phyloP scores from a whole-genome alignment of 2,329 filamentous ascomycete species.

The Ophidiomyces ophidiicola region DNA sequence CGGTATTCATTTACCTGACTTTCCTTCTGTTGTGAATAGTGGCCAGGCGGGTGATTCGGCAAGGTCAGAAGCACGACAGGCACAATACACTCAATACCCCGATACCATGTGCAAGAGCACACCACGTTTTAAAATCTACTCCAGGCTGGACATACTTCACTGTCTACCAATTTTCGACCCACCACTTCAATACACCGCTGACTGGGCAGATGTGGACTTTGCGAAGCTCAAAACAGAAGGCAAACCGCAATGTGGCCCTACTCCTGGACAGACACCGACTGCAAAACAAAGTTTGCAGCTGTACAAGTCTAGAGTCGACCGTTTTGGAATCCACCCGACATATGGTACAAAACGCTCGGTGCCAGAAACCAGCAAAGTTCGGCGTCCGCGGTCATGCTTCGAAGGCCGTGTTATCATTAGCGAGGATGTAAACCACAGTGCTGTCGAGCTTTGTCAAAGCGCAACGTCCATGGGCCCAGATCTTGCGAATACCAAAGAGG shows the following conservation, averaged over 20 bases:
- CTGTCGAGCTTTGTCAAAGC: background rate
- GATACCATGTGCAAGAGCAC: conserved; percentile 2
- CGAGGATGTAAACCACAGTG: background rate
- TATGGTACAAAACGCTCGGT: conserved; percentile 4
- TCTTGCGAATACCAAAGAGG: conserved; percentile 1
- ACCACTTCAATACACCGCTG: conserved; percentile 19
- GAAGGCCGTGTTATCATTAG: conserved; percentile 11
- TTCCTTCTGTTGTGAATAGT: no score
- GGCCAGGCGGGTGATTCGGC: no score
- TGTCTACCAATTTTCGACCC: conserved; percentile 21
- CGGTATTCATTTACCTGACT: conserved; percentile 6
- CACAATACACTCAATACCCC: background rate
- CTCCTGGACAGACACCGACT: background rate
- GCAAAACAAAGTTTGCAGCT: background rate
- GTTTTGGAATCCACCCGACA: background rate
- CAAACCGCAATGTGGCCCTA: background rate
- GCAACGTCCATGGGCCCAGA: conserved; percentile 2
- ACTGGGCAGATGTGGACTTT: conserved; percentile 13
- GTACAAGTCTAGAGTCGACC: background rate
- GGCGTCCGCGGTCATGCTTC: conserved; percentile 11
- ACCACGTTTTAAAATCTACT: conserved; percentile 3
- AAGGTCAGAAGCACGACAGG: background rate
- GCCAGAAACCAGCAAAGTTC: conserved; percentile 12
- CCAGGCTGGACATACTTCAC: conserved; percentile 17
- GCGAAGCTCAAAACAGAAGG: conserved; percentile 6